A percentile compares a stretch with the other conserved stretches of the same genome.
Conservation (phyloP, 148 eudicot species). For the Spergularia marina region DNA sequence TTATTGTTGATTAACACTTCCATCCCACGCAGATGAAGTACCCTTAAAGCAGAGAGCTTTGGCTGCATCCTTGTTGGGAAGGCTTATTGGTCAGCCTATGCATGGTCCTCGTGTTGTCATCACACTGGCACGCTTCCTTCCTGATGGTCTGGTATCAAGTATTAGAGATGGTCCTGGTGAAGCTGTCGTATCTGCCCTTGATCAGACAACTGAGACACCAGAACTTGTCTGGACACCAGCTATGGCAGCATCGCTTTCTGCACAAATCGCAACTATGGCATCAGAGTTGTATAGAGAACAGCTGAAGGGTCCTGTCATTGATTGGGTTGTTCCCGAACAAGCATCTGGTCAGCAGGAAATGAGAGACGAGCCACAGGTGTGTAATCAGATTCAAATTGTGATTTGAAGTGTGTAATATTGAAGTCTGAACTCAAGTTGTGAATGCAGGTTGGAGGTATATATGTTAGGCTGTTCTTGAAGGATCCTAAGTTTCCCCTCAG, state of each 20-base stretch:
- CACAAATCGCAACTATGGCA: constrained; percentile 95
- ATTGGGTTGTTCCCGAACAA: constrained; percentile 99
- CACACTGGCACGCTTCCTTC: constrained; percentile 88
- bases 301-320: constrained; percentile 90
- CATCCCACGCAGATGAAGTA: constrained; percentile 65
- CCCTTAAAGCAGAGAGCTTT: constrained; percentile 97
- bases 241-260: constrained; percentile 95
- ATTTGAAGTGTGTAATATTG: constrained; percentile 5
- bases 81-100: constrained; percentile 97
- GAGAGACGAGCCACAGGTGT: constrained; percentile 99
- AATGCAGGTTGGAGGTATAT: constrained; percentile 93
- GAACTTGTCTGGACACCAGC: constrained; percentile 99
- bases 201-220: constrained; percentile 97
- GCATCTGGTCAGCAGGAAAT: constrained; percentile 85
- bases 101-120: constrained; percentile 99
- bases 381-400: constrained; percentile 17
- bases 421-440: constrained; percentile 17
- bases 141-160: constrained; percentile 88
- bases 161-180: constrained; percentile 99
- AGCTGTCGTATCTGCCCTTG: constrained; percentile 84
- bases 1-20: constrained; percentile 11
- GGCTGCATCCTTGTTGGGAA: constrained; percentile 91
- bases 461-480: constrained; percentile 87
- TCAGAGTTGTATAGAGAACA: constrained; percentile 85
- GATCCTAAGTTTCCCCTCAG: constrained; percentile 97